Base-by-base conservation (phyloP, 2,329 filamentous ascomycete genomes). In the Aquanectria penicillioides region DNA sequence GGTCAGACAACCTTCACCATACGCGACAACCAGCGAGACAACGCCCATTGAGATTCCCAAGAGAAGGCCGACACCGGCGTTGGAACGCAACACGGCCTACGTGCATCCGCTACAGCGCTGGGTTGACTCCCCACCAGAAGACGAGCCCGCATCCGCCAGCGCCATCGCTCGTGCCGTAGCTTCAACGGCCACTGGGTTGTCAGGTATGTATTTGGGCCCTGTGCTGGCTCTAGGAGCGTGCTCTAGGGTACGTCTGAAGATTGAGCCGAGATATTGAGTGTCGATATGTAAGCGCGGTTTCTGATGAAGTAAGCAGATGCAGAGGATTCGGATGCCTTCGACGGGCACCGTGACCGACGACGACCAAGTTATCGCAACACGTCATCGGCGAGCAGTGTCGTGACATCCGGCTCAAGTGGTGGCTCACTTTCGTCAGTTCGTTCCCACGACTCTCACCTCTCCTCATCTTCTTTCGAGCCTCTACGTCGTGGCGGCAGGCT, bases 1-100 rank as follows among this genome's bases (percentile, higher is more conserved):
- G 7, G 12, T 29, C 26, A 7, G 7, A 12, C 26, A 29, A 7
- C 26, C 26, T 29, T 29, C 26, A 29, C 36, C 17, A 23, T 18
- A 23, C 36, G 12, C 36, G 7, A 12, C 8, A 40, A 11, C 8
- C 12, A 23, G 9, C 3, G 36, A 40, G 18, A 23, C 36, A 11
- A 13, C 11, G 9, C 6, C 6, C 6, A 83, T 90, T 56, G 80
- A 86, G 57, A 88, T 90, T 37, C 86, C 87, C 18, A 70, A 76
- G 37, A 47, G 61, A n/a, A 49, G 47, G 13, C 58, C 43, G 12
- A 75, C 79, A 57, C 78, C 79, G 6, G 80, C 58, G 17, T 28
- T 48, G n/a, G 7, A 26, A 7, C 28, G 22, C 46, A 52, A 7
- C 12, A 29, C 12, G 26, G 26, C 7, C 12, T 20, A 46, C 29